phyloP scores from a whole-genome alignment of 495 filamentous ascomycete species.

The Trichoderma gamsii region DNA sequence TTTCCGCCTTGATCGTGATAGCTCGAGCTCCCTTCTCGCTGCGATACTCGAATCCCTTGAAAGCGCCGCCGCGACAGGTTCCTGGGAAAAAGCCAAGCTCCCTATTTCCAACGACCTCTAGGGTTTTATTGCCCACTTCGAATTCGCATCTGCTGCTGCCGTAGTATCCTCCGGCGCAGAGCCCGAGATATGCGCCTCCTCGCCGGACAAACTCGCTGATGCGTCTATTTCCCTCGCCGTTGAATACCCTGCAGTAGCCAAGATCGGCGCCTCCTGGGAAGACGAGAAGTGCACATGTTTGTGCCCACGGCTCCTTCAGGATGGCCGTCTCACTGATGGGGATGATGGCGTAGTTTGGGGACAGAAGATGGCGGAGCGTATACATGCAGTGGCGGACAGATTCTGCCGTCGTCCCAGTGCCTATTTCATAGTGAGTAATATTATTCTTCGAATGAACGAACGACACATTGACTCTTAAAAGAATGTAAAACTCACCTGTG shows the following conservation, averaged over 20 bases:
- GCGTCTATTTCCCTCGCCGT: slow-evolving; percentile 77
- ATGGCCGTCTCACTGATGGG: slow-evolving; percentile 71
- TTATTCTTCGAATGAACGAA: not conserved
- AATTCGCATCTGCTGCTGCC: slow-evolving; percentile 78
- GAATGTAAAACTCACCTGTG: slow-evolving; percentile 48
- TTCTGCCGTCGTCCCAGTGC: slow-evolving; percentile 76
- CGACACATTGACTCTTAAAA: not conserved
- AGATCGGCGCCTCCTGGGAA: slow-evolving; percentile 94
- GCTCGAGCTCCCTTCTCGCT: slow-evolving; percentile 82
- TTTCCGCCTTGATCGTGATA: slow-evolving; percentile 58
- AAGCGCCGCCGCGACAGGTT: slow-evolving; percentile 78
- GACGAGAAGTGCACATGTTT: slow-evolving; percentile 81
- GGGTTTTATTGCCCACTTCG: slow-evolving; percentile 70
- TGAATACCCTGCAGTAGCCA: slow-evolving; percentile 80
- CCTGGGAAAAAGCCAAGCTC: slow-evolving; percentile 88
- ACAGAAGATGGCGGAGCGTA: slow-evolving; percentile 81
- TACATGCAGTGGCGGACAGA: slow-evolving; percentile 87
- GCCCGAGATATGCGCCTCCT: slow-evolving; percentile 82
- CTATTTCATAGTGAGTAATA: slow-evolving; percentile 36
- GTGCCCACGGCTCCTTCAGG: slow-evolving; percentile 85
- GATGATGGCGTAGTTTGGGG: slow-evolving; percentile 88
- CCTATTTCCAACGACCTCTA: slow-evolving; percentile 81
- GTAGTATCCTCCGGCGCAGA: slow-evolving; percentile 96
- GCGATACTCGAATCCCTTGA: slow-evolving; percentile 84
- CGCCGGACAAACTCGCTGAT: slow-evolving; percentile 78